Evolutionary conservation across 2,329 filamentous ascomycete genomes (phyloP).

Genomic region (Cordyceps tenuipes): DNA sequence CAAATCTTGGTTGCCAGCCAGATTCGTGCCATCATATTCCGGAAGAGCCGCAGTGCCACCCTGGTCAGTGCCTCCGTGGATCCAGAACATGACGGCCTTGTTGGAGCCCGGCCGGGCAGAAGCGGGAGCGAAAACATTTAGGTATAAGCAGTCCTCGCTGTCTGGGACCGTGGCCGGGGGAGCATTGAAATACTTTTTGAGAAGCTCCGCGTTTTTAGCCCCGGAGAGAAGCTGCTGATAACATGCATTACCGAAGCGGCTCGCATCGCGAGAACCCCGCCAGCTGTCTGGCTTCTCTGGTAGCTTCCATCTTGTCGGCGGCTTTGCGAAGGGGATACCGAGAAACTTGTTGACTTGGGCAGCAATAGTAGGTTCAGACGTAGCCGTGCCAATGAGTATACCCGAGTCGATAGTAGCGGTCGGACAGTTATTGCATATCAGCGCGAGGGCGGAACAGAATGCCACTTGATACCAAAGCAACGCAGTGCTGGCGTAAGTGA

Average conservation of each 20-base stretch:
- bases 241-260: constrained; percentile 18
- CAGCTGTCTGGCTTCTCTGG: constrained; percentile 16
- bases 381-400: background rate
- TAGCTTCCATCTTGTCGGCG: constrained; percentile 20
- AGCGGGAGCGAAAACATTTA: constrained; percentile 25
- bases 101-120: constrained; percentile 7
- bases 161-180: constrained; percentile 19
- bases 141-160: constrained; percentile 26
- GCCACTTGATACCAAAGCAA: constrained; percentile 1
- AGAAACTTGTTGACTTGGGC: constrained; percentile 21
- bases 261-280: constrained; percentile 18
- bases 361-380: background rate
- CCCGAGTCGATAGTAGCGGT: constrained; percentile 6
- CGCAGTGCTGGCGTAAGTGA: constrained; percentile 1
- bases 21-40: constrained; percentile 31
- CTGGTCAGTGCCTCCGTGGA: constrained; percentile 33
- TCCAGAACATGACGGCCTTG: constrained; percentile 36
- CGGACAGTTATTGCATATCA: background rate
- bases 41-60: constrained; percentile 28
- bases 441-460: background rate
- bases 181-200: constrained; percentile 16
- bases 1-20: constrained; percentile 34
- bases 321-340: constrained; percentile 23
- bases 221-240: background rate
- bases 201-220: background rate